phyloP scores from a whole-genome alignment of 1,139 yeast species.

The Candida dubliniensis region DNA sequence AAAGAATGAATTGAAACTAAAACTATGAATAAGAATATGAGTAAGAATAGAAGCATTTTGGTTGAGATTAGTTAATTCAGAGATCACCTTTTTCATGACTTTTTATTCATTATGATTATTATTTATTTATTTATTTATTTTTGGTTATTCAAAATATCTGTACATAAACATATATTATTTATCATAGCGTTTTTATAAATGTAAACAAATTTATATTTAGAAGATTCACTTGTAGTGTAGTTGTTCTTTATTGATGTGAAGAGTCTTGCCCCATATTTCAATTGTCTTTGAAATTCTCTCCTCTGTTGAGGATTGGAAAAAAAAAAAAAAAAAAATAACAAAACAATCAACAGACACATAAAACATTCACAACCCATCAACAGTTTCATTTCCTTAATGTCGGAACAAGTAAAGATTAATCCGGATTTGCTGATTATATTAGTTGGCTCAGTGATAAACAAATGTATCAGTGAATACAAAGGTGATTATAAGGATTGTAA shows the following conservation, averaged over 20 bases:
- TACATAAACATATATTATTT: neutral
- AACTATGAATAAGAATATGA: neutral
- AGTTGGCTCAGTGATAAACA: conserved; percentile 33
- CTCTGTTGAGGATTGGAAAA: neutral
- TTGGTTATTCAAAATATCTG: neutral
- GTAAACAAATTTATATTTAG: neutral
- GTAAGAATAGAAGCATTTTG: too few species aligned
- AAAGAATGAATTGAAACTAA: neutral
- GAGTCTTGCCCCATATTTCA: neutral
- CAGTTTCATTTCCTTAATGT: conserved; percentile 7
- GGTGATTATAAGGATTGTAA: conserved; percentile 15
- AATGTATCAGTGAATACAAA: conserved; percentile 19
- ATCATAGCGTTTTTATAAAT: neutral
- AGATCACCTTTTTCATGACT: neutral
- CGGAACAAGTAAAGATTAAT: conserved; percentile 16
- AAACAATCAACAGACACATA: neutral
- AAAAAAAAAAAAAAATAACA: neutral
- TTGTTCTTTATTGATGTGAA: too few species aligned
- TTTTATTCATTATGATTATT: neutral
- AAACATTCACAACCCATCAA: neutral
- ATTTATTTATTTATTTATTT: neutral
- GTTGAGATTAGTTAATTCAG: too few species aligned
- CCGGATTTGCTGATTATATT: conserved; percentile 22
- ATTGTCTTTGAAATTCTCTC: neutral
- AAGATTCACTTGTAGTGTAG: neutral